Percentiles rank a stretch among this genome's conserved stretches.
Conservation (phyloP, 106 monocot genomes). For the Xerophyta viscosa region DNA sequence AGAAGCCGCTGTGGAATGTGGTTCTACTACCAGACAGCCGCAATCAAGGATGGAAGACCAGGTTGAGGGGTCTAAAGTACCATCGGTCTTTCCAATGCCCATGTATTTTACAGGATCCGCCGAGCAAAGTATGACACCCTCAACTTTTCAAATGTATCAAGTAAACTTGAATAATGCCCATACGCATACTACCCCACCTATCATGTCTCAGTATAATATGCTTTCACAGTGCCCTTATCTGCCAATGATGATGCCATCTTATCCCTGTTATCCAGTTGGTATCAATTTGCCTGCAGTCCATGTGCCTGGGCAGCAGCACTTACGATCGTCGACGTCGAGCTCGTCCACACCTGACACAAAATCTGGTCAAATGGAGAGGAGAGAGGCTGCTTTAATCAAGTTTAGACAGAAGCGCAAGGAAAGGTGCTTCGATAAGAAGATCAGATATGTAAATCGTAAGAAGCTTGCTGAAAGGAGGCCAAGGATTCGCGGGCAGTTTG, state of each 20-base stretch:
- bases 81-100: slow-evolving; percentile 27
- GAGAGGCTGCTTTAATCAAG: slow-evolving; percentile 56
- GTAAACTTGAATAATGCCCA: slow-evolving; percentile 16
- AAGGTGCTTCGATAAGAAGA: slow-evolving; percentile 64
- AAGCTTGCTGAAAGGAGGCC: slow-evolving; percentile 64
- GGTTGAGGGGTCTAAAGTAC: slow-evolving; percentile 16
- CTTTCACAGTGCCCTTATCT: slow-evolving; percentile 28
- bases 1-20: slow-evolving; percentile 12
- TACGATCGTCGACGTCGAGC: slow-evolving; percentile 16
- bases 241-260: slow-evolving; percentile 29
- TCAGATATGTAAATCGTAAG: slow-evolving; percentile 59
- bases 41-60: slow-evolving; percentile 20
- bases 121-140: slow-evolving; percentile 17
- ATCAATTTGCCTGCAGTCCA: slow-evolving; percentile 31
- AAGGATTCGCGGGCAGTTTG: slow-evolving; percentile 67
- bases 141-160: slow-evolving; percentile 27
- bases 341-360: slow-evolving; percentile 21
- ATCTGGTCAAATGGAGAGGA: slow-evolving; percentile 32
- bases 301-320: slow-evolving; percentile 15
- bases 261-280: slow-evolving; percentile 31
- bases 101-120: slow-evolving; percentile 28
- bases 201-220: slow-evolving; percentile 32
- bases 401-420: slow-evolving; percentile 66
- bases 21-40: slow-evolving; percentile 20
- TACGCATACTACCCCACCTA: slow-evolving; percentile 7